Evolutionary conservation across 495 filamentous ascomycete species (phyloP).

Genomic region (Aspergillus indologenus): DNA sequence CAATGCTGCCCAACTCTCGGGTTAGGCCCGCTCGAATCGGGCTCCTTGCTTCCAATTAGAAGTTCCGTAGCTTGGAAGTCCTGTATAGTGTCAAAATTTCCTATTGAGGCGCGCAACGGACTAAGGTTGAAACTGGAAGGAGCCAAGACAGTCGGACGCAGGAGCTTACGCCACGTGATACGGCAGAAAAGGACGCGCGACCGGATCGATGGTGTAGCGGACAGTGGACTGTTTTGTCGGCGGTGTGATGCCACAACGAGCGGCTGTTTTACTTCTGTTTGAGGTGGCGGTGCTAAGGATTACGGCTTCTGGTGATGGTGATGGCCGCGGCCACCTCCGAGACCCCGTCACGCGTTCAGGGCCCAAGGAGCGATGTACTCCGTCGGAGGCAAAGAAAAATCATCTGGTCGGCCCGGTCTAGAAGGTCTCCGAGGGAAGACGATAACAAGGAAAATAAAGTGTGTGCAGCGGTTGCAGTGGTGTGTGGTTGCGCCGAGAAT

Average conservation of each 20-base stretch:
- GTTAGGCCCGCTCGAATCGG: not conserved
- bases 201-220: no score
- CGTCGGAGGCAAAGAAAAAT: not conserved
- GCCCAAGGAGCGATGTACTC: not conserved
- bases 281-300: not conserved
- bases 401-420: not conserved
- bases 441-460: not conserved
- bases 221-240: not conserved
- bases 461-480: no score
- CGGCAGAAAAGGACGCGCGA: not conserved
- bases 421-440: not conserved
- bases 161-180: not conserved
- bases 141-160: not conserved
- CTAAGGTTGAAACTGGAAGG: not conserved
- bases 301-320: not conserved
- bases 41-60: not conserved
- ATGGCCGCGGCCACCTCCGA: not conserved
- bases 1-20: not conserved
- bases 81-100: not conserved
- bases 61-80: not conserved
- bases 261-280: not conserved
- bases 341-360: not conserved
- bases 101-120: not conserved
- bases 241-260: not conserved
- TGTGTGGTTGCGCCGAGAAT: not conserved